Evolutionary conservation across 2,329 filamentous ascomycete genomes (phyloP).

Genomic region (Fonsecaea pedrosoi): DNA sequence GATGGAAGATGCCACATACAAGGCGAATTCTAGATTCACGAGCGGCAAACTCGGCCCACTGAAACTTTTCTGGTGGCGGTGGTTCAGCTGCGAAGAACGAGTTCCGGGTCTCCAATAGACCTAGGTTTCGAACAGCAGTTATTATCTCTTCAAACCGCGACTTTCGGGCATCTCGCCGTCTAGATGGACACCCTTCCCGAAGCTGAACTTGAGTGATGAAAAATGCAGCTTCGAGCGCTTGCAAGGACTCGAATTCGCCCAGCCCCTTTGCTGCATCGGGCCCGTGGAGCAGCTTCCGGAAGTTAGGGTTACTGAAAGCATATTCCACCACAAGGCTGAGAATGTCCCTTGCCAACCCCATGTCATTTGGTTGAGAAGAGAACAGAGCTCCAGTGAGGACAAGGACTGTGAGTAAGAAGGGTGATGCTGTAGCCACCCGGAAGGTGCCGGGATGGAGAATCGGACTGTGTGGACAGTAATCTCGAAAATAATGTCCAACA

Average conservation of each 20-base stretch:
- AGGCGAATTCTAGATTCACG: conserved; percentile 18
- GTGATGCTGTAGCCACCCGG: not conserved
- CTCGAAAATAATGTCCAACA: conserved; percentile 20
- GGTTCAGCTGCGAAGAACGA: conserved; percentile 12
- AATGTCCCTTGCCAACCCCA: conserved; percentile 8
- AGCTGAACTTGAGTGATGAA: conserved; percentile 17
- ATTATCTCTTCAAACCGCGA: conserved; percentile 18
- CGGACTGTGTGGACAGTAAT: conserved; percentile 21
- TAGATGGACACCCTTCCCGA: conserved; percentile 7
- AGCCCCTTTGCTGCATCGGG: not conserved
- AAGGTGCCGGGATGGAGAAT: conserved; percentile 14
- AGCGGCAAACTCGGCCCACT: conserved; percentile 13
- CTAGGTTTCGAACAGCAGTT: conserved; percentile 4
- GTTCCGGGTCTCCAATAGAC: conserved; percentile 14
- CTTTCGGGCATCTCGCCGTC: conserved; percentile 9
- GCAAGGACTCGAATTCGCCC: conserved; percentile 4
- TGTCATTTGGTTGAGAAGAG: conserved; percentile 4
- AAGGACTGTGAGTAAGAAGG: conserved; percentile 11
- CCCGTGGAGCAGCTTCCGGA: conserved; percentile 1
- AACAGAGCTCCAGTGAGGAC: conserved; percentile 18
- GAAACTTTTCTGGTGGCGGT: conserved; percentile 14
- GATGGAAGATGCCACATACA: conserved; percentile 21
- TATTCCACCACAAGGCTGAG: conserved; percentile 17
- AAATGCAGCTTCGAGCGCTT: conserved; percentile 18
- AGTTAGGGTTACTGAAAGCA: conserved; percentile 12